A percentile compares a stretch with the other conserved stretches of the same genome.
Conservation (phyloP, 2,329 filamentous ascomycete genomes). For the Sporothrix curviconia region DNA sequence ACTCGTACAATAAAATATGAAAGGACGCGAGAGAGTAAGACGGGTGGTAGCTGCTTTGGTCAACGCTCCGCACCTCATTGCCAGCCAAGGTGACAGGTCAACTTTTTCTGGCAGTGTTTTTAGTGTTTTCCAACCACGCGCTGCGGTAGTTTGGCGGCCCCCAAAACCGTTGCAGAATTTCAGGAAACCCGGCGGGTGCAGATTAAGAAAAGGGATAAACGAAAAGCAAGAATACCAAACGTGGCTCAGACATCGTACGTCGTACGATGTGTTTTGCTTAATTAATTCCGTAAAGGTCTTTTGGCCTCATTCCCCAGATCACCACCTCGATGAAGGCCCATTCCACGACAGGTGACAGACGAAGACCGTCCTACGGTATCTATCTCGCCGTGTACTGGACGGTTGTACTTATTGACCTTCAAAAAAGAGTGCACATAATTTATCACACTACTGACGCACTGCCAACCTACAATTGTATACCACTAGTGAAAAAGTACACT, state of each 20-base stretch:
- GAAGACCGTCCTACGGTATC: background rate
- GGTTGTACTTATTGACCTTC: background rate
- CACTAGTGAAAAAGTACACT: too few relatives aligned
- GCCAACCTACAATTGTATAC: too few relatives aligned
- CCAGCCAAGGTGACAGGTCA: constrained; percentile 1
- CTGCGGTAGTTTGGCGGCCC: background rate
- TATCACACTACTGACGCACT: too few relatives aligned
- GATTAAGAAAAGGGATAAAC: background rate
- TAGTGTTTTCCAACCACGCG: too few relatives aligned
- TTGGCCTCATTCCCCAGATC: background rate
- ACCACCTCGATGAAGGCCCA: background rate
- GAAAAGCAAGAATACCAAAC: background rate
- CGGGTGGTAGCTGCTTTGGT: too few relatives aligned
- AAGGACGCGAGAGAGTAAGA: background rate
- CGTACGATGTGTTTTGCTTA: background rate
- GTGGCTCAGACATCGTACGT: background rate
- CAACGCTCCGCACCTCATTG: too few relatives aligned
- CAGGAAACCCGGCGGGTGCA: background rate
- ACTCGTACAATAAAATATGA: background rate
- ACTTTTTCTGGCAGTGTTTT: too few relatives aligned
- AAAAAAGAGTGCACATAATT: too few relatives aligned
- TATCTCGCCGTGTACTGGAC: background rate
- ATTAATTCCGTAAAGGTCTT: background rate
- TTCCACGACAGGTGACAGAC: background rate
- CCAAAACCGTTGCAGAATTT: constrained; percentile 4